Evolutionary conservation across 352 stramenopile species (phyloP).

Genomic region (Phytophthora colocasiae): DNA sequence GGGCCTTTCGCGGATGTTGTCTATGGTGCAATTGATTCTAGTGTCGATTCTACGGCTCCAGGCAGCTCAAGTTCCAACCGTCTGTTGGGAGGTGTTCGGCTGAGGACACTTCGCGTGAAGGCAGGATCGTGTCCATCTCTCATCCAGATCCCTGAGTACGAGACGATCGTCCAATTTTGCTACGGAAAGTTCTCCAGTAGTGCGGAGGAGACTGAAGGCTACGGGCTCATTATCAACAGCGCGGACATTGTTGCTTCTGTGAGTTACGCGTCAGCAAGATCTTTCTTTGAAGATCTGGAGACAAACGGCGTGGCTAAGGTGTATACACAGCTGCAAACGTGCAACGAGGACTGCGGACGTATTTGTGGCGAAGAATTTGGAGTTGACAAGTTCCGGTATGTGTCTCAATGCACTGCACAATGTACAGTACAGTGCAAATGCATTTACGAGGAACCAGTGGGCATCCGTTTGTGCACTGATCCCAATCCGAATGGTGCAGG

Average conservation of each 20-base stretch:
- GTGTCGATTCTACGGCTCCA: slow-evolving; percentile 7
- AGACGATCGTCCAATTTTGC: slow-evolving; percentile 67
- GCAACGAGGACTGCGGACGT: slow-evolving; percentile 55
- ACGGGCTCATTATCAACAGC: slow-evolving; percentile 71
- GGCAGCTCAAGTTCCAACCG: slow-evolving; percentile 54
- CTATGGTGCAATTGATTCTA: slow-evolving; percentile 38
- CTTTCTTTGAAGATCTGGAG: slow-evolving; percentile 52
- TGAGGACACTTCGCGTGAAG: slow-evolving; percentile 65
- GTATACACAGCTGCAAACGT: slow-evolving; percentile 64
- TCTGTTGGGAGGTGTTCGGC: slow-evolving; percentile 56
- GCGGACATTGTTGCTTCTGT: slow-evolving; percentile 49
- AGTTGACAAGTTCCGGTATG: slow-evolving; percentile 65
- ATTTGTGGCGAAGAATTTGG: slow-evolving; percentile 60
- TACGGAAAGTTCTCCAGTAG: slow-evolving; percentile 52
- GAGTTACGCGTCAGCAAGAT: slow-evolving; percentile 51
- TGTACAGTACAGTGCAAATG: slow-evolving; percentile 73
- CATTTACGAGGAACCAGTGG: slow-evolving; percentile 66
- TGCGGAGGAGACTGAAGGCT: slow-evolving; percentile 52
- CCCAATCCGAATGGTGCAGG: slow-evolving; percentile 59
- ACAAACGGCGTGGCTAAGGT: slow-evolving; percentile 37
- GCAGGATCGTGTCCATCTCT: slow-evolving; percentile 58
- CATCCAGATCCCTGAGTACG: slow-evolving; percentile 65
- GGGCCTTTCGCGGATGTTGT: slow-evolving; percentile 66
- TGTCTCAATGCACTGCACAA: slow-evolving; percentile 40
- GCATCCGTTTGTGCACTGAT: slow-evolving; percentile 51